These are phyloP conservation scores for Fonsecaea erecta DNA, from an alignment of 2,329 filamentous ascomycete species.

Conservation along the genomic window DNA sequence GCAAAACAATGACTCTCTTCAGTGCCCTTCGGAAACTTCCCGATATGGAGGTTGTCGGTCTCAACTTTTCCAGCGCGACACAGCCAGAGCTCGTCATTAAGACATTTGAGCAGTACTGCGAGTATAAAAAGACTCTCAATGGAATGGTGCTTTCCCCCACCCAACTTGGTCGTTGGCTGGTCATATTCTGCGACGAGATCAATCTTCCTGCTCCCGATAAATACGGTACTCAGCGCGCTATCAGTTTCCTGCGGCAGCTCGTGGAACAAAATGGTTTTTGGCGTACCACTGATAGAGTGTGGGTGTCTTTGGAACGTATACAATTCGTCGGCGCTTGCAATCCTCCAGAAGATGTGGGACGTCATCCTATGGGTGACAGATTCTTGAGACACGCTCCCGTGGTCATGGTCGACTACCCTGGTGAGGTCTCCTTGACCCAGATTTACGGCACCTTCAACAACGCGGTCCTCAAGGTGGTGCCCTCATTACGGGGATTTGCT, in stretches of 20 bases:
- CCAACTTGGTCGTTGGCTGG: slow-evolving; percentile 96
- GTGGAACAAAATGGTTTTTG: slow-evolving; percentile 99
- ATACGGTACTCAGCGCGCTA: slow-evolving; percentile 95
- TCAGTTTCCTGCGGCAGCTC: slow-evolving; percentile 94
- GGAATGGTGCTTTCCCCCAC: slow-evolving; percentile 94
- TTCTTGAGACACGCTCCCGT: slow-evolving; percentile 97
- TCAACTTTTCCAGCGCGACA: slow-evolving; percentile 99
- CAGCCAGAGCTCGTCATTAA: slow-evolving; percentile 98
- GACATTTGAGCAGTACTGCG: slow-evolving; percentile 99
- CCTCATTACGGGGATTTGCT: slow-evolving; percentile 89
- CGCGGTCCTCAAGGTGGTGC: slow-evolving; percentile 95
- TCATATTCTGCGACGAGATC: slow-evolving; percentile 99
- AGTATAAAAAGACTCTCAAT: slow-evolving; percentile 98
- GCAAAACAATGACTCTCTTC: slow-evolving; percentile 99
- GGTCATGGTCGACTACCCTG: slow-evolving; percentile 99
- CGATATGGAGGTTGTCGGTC: slow-evolving; percentile 98
- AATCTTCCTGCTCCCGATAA: slow-evolving; percentile 97
- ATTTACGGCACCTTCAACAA: slow-evolving; percentile 99
- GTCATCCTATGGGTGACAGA: slow-evolving; percentile 88
- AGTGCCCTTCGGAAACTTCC: slow-evolving; percentile 94
- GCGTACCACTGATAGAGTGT: slow-evolving; percentile 95
- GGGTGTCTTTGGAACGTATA: slow-evolving; percentile 96
- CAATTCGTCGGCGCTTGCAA: slow-evolving; percentile 99
- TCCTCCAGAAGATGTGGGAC: slow-evolving; percentile 93
- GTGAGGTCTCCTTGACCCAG: slow-evolving; percentile 89